Base-by-base conservation (phyloP, 208 protist species). In the Acanthamoeba lenticulata region DNA sequence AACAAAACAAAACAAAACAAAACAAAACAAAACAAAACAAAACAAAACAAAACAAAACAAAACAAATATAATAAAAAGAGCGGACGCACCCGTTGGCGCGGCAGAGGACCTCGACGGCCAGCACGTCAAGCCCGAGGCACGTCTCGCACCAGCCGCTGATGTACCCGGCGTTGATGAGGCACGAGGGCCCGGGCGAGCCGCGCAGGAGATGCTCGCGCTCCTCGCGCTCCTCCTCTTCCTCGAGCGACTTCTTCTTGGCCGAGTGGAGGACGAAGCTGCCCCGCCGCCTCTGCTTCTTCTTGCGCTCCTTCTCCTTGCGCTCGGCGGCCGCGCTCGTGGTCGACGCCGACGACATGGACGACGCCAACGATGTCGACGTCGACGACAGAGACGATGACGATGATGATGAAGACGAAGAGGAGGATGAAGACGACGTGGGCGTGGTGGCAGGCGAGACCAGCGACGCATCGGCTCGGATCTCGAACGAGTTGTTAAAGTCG, bases 401-500 rank as follows among this genome's bases (percentile, higher is more conserved):
- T 0, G 57, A 2, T 2, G 57, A 65, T 3, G 57, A 7, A n/a
- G 57, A 4, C 27, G 57, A 3, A 1, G 52, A 27, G 3, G 52
- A 60, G 17, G 52, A 60, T 60, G 52, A 5, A 27, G 15, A 21
- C 27, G 57, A n/a, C 57, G 57, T 65, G 24, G 47, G 9, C 9
- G 47, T 15, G 47, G 47, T 15, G 15, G 47, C 47, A 5, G 47
- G 13, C 29, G 60, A 27, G 6, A 21, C 67, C 67, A 17, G 1
- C 34, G 67, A 1, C 1, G 67, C 38, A 34, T 38, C 36, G 34
- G 15, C 65, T 6, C 5, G 38, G 34, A 77, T 44, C 67, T 77
- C 67, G 67, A 77, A 77, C 38, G 67, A 77, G 67, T 77, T 77
- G 67, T 77, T 77, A 34, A 77, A 77, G 67, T 77, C 67, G 67